phyloP scores from a whole-genome alignment of 78 protist species.

The slime mould (Dictyostelium discoideum) region DNA sequence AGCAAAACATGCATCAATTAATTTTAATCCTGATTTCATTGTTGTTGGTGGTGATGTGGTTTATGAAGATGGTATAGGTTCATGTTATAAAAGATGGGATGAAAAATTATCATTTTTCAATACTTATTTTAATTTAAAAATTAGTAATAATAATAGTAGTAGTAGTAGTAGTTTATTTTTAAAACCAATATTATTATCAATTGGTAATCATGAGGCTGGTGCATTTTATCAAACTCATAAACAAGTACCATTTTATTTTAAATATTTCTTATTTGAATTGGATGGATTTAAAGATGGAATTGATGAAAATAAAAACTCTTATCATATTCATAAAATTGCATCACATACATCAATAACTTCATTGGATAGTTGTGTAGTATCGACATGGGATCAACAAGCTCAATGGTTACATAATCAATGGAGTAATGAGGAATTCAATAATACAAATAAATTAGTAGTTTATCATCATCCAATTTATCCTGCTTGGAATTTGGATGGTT shows the following conservation, averaged over 20 bases:
- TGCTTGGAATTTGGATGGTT: not conserved
- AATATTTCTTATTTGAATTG: constrained; percentile 20
- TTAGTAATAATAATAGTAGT: not conserved
- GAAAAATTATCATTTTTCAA: constrained; percentile 18
- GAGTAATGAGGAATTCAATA: not conserved
- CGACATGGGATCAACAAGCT: constrained; percentile 32
- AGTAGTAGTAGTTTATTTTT: not conserved
- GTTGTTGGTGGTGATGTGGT: constrained; percentile 67
- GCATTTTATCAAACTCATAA: constrained; percentile 36
- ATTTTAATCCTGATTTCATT: not conserved
- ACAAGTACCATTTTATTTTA: constrained; percentile 50
- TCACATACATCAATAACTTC: not conserved
- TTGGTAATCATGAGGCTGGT: constrained; percentile 77
- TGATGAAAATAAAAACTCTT: not conserved
- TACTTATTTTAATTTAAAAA: not conserved
- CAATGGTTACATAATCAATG: constrained; percentile 26
- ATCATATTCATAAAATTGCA: constrained; percentile 13
- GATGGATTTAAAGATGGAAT: not conserved
- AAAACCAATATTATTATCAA: constrained; percentile 18
- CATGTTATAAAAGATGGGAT: constrained; percentile 71
- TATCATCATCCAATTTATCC: constrained; percentile 69
- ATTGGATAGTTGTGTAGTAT: constrained; percentile 37
- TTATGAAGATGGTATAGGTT: constrained; percentile 45
- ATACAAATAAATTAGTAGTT: not conserved
- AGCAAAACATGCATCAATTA: not conserved